These are phyloP conservation scores for Alternaria sp. DNA, from an alignment of 2,329 filamentous ascomycete species.

Conservation along the genomic window DNA sequence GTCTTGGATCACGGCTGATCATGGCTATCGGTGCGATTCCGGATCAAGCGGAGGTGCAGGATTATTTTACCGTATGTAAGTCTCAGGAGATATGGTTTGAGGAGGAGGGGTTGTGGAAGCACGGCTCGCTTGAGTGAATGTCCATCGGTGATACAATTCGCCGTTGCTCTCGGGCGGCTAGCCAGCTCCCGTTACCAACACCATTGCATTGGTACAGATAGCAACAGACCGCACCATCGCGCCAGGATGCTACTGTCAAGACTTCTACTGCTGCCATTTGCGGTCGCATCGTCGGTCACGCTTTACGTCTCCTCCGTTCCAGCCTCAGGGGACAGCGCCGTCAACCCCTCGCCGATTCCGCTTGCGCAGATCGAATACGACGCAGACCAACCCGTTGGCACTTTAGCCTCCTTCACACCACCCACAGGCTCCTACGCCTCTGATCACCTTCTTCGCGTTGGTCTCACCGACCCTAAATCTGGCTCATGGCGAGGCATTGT, in stretches of 20 bases:
- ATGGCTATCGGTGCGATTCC: conserved; percentile 7
- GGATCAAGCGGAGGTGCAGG: conserved; percentile 10
- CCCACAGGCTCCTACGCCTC: conserved; percentile 42
- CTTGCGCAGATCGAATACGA: conserved; percentile 55
- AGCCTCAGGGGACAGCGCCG: conserved; percentile 63
- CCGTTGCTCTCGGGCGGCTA: conserved; percentile 11
- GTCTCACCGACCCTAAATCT: conserved; percentile 49
- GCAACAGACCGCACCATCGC: conserved; percentile 1
- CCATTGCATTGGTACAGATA: conserved; percentile 5
- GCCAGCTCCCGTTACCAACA: conserved; percentile 17
- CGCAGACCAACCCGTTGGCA: conserved; percentile 44
- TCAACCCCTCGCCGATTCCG: conserved; percentile 46
- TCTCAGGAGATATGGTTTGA: background rate
- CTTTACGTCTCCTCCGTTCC: conserved; percentile 75
- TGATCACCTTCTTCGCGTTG: conserved; percentile 53
- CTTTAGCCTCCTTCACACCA: conserved; percentile 45
- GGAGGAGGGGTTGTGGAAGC: background rate
- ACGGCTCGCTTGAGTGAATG: conserved; percentile 11
- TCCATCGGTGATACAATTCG: conserved; percentile 22
- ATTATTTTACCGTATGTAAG: background rate
- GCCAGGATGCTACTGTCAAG: conserved; percentile 47
- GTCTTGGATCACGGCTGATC: conserved; percentile 12
- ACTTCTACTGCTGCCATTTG: conserved; percentile 46
- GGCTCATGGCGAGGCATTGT: conserved; percentile 55
- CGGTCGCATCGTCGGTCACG: conserved; percentile 48